Evolutionary conservation across 345 rosid species (phyloP), one percentile per base, ranked within the genome.

Genomic region (Murraya koenigii): DNA sequence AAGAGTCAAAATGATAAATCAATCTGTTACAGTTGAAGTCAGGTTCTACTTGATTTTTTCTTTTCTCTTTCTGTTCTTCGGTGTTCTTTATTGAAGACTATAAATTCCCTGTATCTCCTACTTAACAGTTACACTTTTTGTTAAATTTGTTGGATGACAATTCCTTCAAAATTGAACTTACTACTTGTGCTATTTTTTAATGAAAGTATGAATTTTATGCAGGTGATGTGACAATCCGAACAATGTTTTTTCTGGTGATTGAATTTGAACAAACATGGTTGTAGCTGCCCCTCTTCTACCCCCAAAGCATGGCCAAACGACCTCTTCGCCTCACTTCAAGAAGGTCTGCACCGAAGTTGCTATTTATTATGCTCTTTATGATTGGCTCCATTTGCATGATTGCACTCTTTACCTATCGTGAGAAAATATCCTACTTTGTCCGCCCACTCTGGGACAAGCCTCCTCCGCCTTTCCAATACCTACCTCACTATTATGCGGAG

Each of bases 391-490:
- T 90, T 74, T 85, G 87, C 83, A 75, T 89, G 77, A 81, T 91
- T 60, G 87, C 89, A 38, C 77, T 92, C 47, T 36, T 82, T 76
- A 80, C 74, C 56, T 77, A 91, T 76, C 76, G 76, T 38, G 88
- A 82, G 82, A 86, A 83, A 78, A 77, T 92, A 47, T 79, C 93
- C n/a, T 91, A 90, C 61, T 72, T 95, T 33, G 86, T 94, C 76
- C 94, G 98, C 5, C 98, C 99, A 8, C 86, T 95, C 56, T 95
- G 98, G 98, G 97, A 93, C 86, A 86, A 83, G 14, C 95, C 98
- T 3, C 97, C 97, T 62, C 82, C 80, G 13, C 89, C 98, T 7
- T 95, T 95, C 79, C 72, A 72, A 58, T 90, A 78, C 47, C 76
- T 95, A 14, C 97, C 98, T 3, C 99, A 93, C 85, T 93, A 85